These are phyloP conservation scores for Heliosperma pusillum DNA, from an alignment of 148 eudicot species.

Conservation along the genomic window DNA sequence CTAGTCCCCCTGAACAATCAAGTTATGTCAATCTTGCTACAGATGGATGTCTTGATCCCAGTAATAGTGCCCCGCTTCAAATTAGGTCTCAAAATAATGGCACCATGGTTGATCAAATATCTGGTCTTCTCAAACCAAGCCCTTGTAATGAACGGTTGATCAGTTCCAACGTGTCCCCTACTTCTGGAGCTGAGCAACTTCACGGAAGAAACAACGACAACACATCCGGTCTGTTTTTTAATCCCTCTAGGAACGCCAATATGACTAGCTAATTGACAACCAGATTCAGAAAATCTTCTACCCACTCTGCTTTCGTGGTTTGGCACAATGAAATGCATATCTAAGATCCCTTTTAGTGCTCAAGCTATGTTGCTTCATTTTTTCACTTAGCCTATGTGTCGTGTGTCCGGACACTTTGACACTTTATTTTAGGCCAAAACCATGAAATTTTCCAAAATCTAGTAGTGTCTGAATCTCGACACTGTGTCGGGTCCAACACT, in stretches of 20 bases:
- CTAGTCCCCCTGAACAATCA: slow-evolving; percentile 33
- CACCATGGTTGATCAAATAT: slow-evolving; percentile 25
- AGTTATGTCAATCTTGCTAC: slow-evolving; percentile 40
- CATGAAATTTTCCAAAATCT: too few species aligned
- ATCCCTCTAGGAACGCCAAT: slow-evolving; percentile 7
- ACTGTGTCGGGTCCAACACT: not conserved
- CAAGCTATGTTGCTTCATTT: too few species aligned
- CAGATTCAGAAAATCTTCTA: not conserved
- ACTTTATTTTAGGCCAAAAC: not conserved
- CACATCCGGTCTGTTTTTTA: slow-evolving; percentile 40
- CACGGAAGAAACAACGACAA: slow-evolving; percentile 38
- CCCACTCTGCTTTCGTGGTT: not conserved
- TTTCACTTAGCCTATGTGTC: not conserved
- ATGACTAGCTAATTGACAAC: not conserved
- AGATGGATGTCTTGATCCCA: slow-evolving; percentile 39
- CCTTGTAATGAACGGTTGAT: slow-evolving; percentile 29
- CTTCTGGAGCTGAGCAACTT: slow-evolving; percentile 39
- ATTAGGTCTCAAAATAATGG: slow-evolving; percentile 32
- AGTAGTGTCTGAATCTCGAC: not conserved
- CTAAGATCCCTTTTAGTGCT: not conserved
- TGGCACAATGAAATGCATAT: not conserved
- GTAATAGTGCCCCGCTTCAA: slow-evolving; percentile 33
- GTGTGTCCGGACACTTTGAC: not conserved
- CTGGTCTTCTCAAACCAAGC: slow-evolving; percentile 29
- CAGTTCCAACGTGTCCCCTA: slow-evolving; percentile 21